Base-by-base conservation (phyloP, 2,329 filamentous ascomycete genomes). In the Chaetomiaceae sp. region DNA sequence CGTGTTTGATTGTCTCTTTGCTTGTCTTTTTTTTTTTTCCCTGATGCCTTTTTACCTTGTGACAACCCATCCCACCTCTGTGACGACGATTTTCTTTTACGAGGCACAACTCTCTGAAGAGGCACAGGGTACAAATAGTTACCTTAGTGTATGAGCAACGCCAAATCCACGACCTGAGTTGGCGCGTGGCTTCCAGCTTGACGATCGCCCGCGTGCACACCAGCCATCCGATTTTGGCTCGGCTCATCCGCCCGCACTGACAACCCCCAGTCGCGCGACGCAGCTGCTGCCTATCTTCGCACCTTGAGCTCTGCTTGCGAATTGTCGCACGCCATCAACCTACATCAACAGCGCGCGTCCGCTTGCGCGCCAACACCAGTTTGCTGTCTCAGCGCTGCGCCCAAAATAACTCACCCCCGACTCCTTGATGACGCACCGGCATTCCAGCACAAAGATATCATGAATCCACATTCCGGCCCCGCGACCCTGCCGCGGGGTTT, bases 401-500 rank as follows among this genome's bases (percentile, higher is more conserved):
- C 14, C 27, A 10, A 11, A 45, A 24, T 42, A 35, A 15, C 30
- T 22, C 33, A 34, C 17, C 18, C n/a, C 19, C 27, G 19, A 33
- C 33, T 38, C 36, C 45, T 55, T 53, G 33, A 58, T 59, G 57
- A 57, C 51, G 49, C 48, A 22, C 32, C 46, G 44, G 35, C 51
- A 56, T 56, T 53, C 51, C 51, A 37, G 30, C 45, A 30, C 41
- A 20, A 42, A 51, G 47, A 53, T 55, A 81, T 37, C 55, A 75
- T 77, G 74, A 63, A 68, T 58, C 67, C 71, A 45, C 68, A 72
- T 62, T 67, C 68, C 54, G 64, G 67, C 48, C 64, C 68, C 59
- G 65, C 69, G 50, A 66, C 68, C 55, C 64, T 72, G 53, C 63
- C 74, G 54, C 68, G 65, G 58, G 68, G 64, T 50, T 68, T 69